Conservation (phyloP, 148 eudicot species). For the Rhododendron kiyosumense region DNA sequence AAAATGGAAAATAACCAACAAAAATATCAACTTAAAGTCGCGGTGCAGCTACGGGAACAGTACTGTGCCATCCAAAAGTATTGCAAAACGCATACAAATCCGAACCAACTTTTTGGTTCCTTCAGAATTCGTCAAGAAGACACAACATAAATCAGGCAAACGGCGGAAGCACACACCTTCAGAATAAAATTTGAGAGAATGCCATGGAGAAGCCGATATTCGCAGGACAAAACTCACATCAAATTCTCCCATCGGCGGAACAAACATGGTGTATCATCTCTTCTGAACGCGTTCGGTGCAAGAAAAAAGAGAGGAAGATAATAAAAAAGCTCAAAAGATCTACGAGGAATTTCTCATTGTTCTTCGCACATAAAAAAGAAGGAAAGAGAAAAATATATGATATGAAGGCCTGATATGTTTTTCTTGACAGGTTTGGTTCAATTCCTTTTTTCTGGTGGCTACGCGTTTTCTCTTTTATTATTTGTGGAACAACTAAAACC, state of each 20-base stretch:
- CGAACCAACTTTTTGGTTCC: not conserved
- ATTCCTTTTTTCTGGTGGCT: not conserved
- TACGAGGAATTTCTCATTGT: not conserved
- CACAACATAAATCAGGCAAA: not conserved
- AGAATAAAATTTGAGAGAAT: slow-evolving; percentile 1
- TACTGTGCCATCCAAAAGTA: not conserved
- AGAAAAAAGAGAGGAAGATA: not conserved
- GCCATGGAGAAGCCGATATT: slow-evolving; percentile 4
- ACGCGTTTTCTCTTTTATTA: not conserved
- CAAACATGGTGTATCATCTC: slow-evolving; percentile 13
- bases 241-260: not conserved
- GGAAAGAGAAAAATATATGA: not conserved
- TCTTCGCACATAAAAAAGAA: not conserved
- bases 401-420: not conserved
- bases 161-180: not conserved
- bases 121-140: not conserved
- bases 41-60: not conserved
- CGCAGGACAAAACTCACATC: not conserved
- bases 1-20: not conserved
- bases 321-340: not conserved
- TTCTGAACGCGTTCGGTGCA: not conserved
- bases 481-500: slow-evolving; percentile 9
- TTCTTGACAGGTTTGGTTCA: not conserved
- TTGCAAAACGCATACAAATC: not conserved
- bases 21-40: not conserved